A percentile compares a stretch with the other conserved stretches of the same genome.
phyloP scores from a whole-genome alignment of 2,329 filamentous ascomycete genomes.

The Talaromyces islandicus region DNA sequence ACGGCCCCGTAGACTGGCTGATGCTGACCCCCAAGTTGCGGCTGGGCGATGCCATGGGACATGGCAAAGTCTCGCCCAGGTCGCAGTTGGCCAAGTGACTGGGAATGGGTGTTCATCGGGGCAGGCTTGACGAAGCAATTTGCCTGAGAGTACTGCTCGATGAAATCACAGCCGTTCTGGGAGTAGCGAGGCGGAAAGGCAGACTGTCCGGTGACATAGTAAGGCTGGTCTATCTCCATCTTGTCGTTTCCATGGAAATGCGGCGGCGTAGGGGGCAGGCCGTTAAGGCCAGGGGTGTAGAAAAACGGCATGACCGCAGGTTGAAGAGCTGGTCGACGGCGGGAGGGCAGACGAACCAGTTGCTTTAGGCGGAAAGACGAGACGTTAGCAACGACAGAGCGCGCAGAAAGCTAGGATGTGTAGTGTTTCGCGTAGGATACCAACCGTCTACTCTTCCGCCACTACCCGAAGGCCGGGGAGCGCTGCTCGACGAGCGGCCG shows the following conservation, averaged over 20 bases:
- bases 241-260: slow-evolving; percentile 31
- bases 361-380: slow-evolving; percentile 14
- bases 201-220: slow-evolving; percentile 33
- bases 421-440: slow-evolving; percentile 16
- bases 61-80: slow-evolving; percentile 27
- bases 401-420: not conserved
- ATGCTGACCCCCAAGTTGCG: slow-evolving; percentile 18
- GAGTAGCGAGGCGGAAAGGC: slow-evolving; percentile 38
- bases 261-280: slow-evolving; percentile 38
- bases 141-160: slow-evolving; percentile 42
- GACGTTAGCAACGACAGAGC: slow-evolving; percentile 16
- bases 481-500: slow-evolving; percentile 36
- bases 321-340: slow-evolving; percentile 26
- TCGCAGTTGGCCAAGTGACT: slow-evolving; percentile 24
- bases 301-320: slow-evolving; percentile 36
- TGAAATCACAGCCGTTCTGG: slow-evolving; percentile 40
- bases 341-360: slow-evolving; percentile 28
- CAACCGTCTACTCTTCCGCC: slow-evolving; percentile 39
- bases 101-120: slow-evolving; percentile 28
- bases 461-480: slow-evolving; percentile 30
- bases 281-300: slow-evolving; percentile 33
- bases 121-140: slow-evolving; percentile 32
- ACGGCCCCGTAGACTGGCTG: slow-evolving; percentile 32
- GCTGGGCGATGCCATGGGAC: slow-evolving; percentile 19
- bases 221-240: slow-evolving; percentile 32